A percentile compares a stretch with the other conserved stretches of the same genome.
These are phyloP conservation scores for Fusarium sp. DNA, from an alignment of 2,329 filamentous ascomycete species.

Conservation along the genomic window DNA sequence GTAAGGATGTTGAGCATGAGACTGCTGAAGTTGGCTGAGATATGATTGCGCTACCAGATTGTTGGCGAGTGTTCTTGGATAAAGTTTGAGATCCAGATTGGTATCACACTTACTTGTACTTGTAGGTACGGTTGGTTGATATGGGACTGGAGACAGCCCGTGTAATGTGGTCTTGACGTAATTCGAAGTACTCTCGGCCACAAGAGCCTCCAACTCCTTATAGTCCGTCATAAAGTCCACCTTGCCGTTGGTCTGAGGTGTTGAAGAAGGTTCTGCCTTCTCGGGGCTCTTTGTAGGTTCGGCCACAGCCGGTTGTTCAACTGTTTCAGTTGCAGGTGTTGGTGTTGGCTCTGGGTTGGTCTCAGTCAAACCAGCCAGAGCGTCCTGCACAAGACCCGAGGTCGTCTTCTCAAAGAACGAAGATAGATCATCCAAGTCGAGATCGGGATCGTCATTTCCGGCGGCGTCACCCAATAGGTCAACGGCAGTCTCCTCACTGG, in stretches of 20 bases:
- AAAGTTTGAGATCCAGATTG: background rate
- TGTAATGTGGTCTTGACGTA: constrained; percentile 58
- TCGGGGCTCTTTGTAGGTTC: constrained; percentile 40
- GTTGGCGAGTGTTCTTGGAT: constrained; percentile 41
- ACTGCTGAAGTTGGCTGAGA: constrained; percentile 52
- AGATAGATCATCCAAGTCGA: constrained; percentile 54
- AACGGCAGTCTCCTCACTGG: constrained; percentile 39
- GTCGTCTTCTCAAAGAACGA: constrained; percentile 57
- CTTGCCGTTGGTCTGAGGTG: constrained; percentile 45
- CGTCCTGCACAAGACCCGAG: constrained; percentile 53
- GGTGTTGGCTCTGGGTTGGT: constrained; percentile 31
- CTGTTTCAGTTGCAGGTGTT: constrained; percentile 25
- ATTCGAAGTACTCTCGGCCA: constrained; percentile 57
- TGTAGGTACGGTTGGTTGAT: constrained; percentile 54
- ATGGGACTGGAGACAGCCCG: constrained; percentile 55
- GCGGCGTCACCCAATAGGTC: constrained; percentile 43
- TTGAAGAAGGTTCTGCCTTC: constrained; percentile 31
- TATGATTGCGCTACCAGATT: constrained; percentile 50
- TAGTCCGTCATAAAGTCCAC: constrained; percentile 52
- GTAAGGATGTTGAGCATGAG: constrained; percentile 50
- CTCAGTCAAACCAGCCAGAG: constrained; percentile 51
- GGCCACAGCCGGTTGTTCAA: constrained; percentile 32
- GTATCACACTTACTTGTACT: constrained; percentile 48
- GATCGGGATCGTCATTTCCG: constrained; percentile 45
- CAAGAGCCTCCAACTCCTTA: constrained; percentile 56